Conservation (phyloP, 345 rosid species). For the Gossypium arboreum region DNA sequence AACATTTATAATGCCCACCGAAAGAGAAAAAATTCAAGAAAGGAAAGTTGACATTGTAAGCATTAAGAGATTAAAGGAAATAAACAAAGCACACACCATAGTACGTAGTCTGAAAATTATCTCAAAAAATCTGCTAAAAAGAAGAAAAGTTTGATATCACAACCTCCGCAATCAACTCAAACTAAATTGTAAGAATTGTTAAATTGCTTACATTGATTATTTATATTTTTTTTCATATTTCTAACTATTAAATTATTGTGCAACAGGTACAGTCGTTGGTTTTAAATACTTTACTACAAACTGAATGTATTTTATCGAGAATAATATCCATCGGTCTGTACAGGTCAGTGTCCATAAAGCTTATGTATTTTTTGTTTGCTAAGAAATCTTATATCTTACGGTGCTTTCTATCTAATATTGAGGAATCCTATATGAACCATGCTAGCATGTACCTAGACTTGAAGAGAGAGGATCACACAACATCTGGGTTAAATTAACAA, state of each 20-base stretch:
- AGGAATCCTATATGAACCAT: background rate
- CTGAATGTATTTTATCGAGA: too few relatives aligned
- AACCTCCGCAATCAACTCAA: background rate
- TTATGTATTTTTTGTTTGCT: background rate
- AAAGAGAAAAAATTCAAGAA: too few relatives aligned
- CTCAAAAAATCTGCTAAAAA: background rate
- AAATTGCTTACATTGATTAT: background rate
- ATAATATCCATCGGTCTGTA: background rate
- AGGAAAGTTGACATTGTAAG: background rate
- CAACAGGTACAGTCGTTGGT: background rate
- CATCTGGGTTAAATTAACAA: conserved; percentile 47
- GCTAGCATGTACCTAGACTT: background rate
- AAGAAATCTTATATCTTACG: background rate
- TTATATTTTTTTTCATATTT: too few relatives aligned
- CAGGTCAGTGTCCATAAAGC: background rate
- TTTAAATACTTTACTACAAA: background rate
- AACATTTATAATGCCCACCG: too few relatives aligned
- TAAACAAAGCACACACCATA: background rate
- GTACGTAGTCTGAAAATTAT: too few relatives aligned
- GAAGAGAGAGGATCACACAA: conserved; percentile 14
- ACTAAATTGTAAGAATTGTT: background rate
- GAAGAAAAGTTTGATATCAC: background rate
- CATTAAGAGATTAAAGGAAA: background rate
- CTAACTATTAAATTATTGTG: too few relatives aligned
- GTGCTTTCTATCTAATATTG: background rate